Evolutionary conservation across 345 rosid genomes (phyloP).

Genomic region (Hirschfeldia incana): DNA sequence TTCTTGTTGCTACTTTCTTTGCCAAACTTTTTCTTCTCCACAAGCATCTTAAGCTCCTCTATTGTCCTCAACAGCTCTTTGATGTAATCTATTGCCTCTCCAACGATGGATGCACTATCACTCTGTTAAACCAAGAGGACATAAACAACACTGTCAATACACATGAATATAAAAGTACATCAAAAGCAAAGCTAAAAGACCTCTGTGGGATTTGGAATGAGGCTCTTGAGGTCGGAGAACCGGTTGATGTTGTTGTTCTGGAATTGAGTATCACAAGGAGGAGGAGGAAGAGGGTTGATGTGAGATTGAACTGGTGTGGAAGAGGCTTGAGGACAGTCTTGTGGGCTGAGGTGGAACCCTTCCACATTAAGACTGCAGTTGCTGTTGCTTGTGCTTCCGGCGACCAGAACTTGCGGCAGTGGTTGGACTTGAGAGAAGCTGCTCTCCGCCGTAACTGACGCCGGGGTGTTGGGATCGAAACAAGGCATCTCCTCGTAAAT

Average conservation of each 20-base stretch:
- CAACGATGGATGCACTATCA: conserved; percentile 75
- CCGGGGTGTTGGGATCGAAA: conserved; percentile 50
- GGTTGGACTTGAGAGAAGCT: conserved; percentile 35
- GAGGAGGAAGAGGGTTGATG: conserved; percentile 6
- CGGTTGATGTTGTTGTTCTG: too few relatives aligned
- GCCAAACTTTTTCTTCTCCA: conserved; percentile 66
- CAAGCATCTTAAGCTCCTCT: conserved; percentile 61
- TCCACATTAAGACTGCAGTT: conserved; percentile 40
- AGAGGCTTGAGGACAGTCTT: conserved; percentile 33
- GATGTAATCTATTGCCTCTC: conserved; percentile 73
- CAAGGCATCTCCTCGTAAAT: conserved; percentile 55
- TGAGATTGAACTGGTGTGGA: conserved; percentile 37
- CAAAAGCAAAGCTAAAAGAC: conserved; percentile 23
- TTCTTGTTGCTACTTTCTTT: conserved; percentile 59
- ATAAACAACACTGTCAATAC: background rate
- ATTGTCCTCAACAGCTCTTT: conserved; percentile 67
- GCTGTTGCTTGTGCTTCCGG: conserved; percentile 42
- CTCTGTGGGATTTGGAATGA: conserved; percentile 74
- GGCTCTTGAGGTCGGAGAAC: conserved; percentile 36
- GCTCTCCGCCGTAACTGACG: conserved; percentile 35
- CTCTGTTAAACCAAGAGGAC: conserved; percentile 34
- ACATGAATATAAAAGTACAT: background rate
- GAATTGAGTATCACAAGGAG: too few relatives aligned
- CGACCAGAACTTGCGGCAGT: conserved; percentile 26
- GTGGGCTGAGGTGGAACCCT: conserved; percentile 45